Base-by-base conservation (phyloP, 225 moss, liverwort and hornwort genomes). In the Lunularia cruciata region DNA sequence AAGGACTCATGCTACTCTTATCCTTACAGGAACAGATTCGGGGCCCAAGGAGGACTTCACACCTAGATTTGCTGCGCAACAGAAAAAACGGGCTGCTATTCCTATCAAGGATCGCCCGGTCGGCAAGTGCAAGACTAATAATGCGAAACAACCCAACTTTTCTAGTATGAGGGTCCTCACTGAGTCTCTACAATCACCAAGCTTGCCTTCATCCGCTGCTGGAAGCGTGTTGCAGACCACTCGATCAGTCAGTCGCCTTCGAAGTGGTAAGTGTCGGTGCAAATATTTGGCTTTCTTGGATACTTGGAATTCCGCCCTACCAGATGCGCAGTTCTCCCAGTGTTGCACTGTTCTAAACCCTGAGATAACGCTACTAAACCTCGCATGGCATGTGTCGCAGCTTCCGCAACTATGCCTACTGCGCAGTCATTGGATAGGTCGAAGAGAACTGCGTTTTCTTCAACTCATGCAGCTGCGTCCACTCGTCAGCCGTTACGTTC, bases 401-500 rank as follows among this genome's bases (percentile, higher is more conserved):
- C 54, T 6, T 60, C 56, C 15, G 30, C 57, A 65, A 74, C 28
- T 35, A 10, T 68, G 30, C 28, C 49, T 5, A 31, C 51, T 7
- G 56, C 69, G 12, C 56, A 55, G n/a, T 62, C 61, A 25, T 8
- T 63, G 10, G 81, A 77, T 2, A 77, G 74, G 74, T 61, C 77
- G 1, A 77, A 81, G 64, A 67, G 76, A 49, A 40, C 46, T 6
- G 34, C 69, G 14, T 28, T 67, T 20, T 70, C 73, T 60, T 39
- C 53, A 0, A 59, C 37, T 36, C 54, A 33, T 56, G 5, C 25
- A 47, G 47, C 77, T 40, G 51, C 70, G n/a, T 70, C 69, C 27
- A 61, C 42, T 71, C 81, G 81, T 28, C 74, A 67, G 27, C 81
- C 81, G 27, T 75, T 82, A 40, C 74, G 77, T 40, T 10, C 77